phyloP scores from a whole-genome alignment of 495 filamentous ascomycete species.

The Penicillium atrosanguineum region DNA sequence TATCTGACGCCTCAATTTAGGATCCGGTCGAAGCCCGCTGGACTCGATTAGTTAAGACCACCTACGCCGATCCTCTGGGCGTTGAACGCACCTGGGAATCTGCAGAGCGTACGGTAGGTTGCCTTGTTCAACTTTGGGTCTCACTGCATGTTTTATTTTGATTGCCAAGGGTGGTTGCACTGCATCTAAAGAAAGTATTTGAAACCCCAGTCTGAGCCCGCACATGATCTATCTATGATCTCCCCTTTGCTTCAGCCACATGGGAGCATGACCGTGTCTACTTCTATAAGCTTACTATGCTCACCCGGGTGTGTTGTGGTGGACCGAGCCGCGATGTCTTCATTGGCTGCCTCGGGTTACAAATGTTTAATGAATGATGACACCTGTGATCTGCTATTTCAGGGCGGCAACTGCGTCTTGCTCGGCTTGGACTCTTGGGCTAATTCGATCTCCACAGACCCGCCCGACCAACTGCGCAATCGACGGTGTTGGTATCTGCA shows the following conservation, averaged over 20 bases:
- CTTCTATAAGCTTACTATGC: background rate
- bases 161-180: background rate
- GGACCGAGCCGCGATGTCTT: background rate
- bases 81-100: conserved; percentile 76
- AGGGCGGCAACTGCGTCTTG: background rate
- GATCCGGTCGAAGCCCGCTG: conserved; percentile 64
- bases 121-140: conserved; percentile 3
- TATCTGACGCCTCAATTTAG: conserved; percentile 22
- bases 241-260: conserved; percentile 4
- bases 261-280: background rate
- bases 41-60: conserved; percentile 68
- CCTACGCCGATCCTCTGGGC: conserved; percentile 69
- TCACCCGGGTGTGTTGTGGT: background rate
- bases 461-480: conserved; percentile 66
- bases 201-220: background rate
- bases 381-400: background rate
- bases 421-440: background rate
- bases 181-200: background rate
- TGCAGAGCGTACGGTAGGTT: conserved; percentile 63
- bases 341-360: conserved; percentile 1
- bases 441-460: conserved; percentile 39
- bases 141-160: background rate
- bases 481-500: conserved; percentile 88
- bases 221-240: background rate
- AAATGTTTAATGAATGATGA: background rate